A percentile compares a stretch with the other conserved stretches of the same genome.
These are phyloP conservation scores for Moesziomyces aphidis DNA, from an alignment of 1,284 basidiomycete genomes.

Conservation along the genomic window DNA sequence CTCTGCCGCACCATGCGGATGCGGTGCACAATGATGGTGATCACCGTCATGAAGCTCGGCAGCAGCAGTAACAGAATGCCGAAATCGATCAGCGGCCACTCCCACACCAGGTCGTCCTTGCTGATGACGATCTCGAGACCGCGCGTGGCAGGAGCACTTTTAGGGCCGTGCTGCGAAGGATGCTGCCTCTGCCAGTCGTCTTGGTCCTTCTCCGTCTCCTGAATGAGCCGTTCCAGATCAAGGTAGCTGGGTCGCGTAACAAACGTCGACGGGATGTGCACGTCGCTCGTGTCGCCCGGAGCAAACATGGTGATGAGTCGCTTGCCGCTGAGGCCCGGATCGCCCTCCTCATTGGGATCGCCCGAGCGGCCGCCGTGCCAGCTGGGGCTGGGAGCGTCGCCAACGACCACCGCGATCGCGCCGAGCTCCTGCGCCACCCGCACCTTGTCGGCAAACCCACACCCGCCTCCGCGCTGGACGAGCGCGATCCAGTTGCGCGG, in stretches of 20 bases:
- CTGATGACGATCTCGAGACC: slow-evolving; percentile 62
- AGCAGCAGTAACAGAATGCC: slow-evolving; percentile 63
- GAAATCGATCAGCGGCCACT: slow-evolving; percentile 64
- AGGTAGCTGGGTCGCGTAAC: slow-evolving; percentile 64
- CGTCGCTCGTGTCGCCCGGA: slow-evolving; percentile 60
- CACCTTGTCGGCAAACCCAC: slow-evolving; percentile 64
- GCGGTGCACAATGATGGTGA: slow-evolving; percentile 60
- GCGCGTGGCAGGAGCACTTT: slow-evolving; percentile 10
- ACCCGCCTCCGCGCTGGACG: slow-evolving; percentile 61
- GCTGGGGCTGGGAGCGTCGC: slow-evolving; percentile 52
- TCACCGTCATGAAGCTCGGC: slow-evolving; percentile 63
- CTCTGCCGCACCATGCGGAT: slow-evolving; percentile 56
- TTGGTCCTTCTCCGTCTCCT: slow-evolving; percentile 54
- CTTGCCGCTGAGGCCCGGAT: slow-evolving; percentile 49
- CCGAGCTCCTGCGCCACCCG: slow-evolving; percentile 63
- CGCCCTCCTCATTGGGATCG: slow-evolving; percentile 53
- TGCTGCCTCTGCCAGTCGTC: slow-evolving; percentile 40
- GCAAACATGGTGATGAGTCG: slow-evolving; percentile 66
- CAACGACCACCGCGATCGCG: slow-evolving; percentile 65
- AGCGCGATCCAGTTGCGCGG: slow-evolving; percentile 65
- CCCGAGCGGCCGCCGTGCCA: slow-evolving; percentile 44
- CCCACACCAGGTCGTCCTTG: slow-evolving; percentile 60
- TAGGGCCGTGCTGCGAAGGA: slow-evolving; percentile 12
- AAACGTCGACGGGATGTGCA: slow-evolving; percentile 64
- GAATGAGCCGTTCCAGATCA: slow-evolving; percentile 58